These are phyloP conservation scores for Nematodospora anomalae DNA, from an alignment of 1,139 yeast species.

Conservation along the genomic window DNA sequence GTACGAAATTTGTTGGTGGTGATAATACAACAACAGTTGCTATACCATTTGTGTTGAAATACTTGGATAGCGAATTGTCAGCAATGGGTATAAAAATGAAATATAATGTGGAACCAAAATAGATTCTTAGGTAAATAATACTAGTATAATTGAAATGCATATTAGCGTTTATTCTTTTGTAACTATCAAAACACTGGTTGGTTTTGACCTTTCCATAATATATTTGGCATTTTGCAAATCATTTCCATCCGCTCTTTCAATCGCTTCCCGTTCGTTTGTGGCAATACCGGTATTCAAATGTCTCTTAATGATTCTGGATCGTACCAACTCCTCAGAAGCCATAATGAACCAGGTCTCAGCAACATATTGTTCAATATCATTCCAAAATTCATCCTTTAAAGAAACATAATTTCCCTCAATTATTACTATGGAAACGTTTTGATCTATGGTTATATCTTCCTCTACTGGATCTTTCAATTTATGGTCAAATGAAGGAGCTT, in stretches of 20 bases:
- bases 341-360: slow-evolving; percentile 48
- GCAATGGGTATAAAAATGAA: slow-evolving; percentile 98
- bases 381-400: slow-evolving; percentile 53
- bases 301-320: slow-evolving; percentile 63
- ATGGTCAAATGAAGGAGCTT: slow-evolving; percentile 80
- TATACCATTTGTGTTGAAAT: slow-evolving; percentile 93
- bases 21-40: slow-evolving; percentile 90
- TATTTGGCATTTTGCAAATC: slow-evolving; percentile 69
- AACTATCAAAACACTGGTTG: slow-evolving; percentile 21
- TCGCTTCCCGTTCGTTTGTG: slow-evolving; percentile 55
- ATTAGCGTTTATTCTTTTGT: slow-evolving; percentile 5
- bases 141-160: background rate
- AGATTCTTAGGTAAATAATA: background rate
- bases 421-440: slow-evolving; percentile 50
- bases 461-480: slow-evolving; percentile 62
- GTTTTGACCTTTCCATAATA: slow-evolving; percentile 44
- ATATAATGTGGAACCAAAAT: slow-evolving; percentile 72
- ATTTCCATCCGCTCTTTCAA: slow-evolving; percentile 60
- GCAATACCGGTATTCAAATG: slow-evolving; percentile 75
- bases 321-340: slow-evolving; percentile 46
- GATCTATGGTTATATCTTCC: slow-evolving; percentile 44
- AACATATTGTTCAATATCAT: slow-evolving; percentile 33
- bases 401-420: slow-evolving; percentile 68
- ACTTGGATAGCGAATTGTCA: slow-evolving; percentile 89
- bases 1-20: slow-evolving; percentile 89